phyloP scores from a whole-genome alignment of 2,329 filamentous ascomycete genomes.

The Cercospora sp. region DNA sequence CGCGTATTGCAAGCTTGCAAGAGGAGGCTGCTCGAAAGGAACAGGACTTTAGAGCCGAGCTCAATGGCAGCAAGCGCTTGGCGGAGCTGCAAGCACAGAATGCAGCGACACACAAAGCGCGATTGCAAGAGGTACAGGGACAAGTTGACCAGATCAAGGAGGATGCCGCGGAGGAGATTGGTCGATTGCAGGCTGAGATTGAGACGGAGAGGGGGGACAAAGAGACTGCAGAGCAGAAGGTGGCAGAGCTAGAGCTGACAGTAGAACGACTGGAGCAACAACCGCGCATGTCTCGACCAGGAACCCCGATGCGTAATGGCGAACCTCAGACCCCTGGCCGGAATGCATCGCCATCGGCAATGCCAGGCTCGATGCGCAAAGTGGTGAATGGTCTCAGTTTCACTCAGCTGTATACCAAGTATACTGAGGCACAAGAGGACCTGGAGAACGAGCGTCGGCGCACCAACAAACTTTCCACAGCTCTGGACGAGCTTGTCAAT shows the following conservation, averaged over 20 bases:
- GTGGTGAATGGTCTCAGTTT: constrained; percentile 57
- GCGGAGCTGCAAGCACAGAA: constrained; percentile 80
- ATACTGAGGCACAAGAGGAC: constrained; percentile 65
- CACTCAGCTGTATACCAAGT: constrained; percentile 65
- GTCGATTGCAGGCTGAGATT: constrained; percentile 52
- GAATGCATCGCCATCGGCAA: constrained; percentile 40
- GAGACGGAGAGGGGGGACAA: constrained; percentile 59
- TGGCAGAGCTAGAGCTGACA: constrained; percentile 65
- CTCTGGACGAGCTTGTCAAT: constrained; percentile 82
- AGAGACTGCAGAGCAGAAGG: constrained; percentile 61
- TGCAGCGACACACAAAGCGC: constrained; percentile 68
- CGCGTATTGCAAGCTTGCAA: constrained; percentile 80
- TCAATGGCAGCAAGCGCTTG: constrained; percentile 77
- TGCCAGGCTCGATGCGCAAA: constrained; percentile 56
- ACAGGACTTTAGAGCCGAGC: constrained; percentile 81
- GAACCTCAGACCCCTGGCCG: constrained; percentile 34
- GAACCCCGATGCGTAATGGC: constrained; percentile 54
- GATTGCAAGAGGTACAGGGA: constrained; percentile 68
- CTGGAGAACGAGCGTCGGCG: constrained; percentile 73
- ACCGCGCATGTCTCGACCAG: constrained; percentile 42
- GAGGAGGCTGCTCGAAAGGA: constrained; percentile 80
- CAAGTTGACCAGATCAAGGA: constrained; percentile 65
- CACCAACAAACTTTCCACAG: constrained; percentile 70
- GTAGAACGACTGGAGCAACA: constrained; percentile 56
- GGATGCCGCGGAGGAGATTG: constrained; percentile 61